Percentiles rank a stretch among this genome's conserved stretches.
phyloP scores from a whole-genome alignment of 768 basidiomycete species.

The Coprinopsis sp. region DNA sequence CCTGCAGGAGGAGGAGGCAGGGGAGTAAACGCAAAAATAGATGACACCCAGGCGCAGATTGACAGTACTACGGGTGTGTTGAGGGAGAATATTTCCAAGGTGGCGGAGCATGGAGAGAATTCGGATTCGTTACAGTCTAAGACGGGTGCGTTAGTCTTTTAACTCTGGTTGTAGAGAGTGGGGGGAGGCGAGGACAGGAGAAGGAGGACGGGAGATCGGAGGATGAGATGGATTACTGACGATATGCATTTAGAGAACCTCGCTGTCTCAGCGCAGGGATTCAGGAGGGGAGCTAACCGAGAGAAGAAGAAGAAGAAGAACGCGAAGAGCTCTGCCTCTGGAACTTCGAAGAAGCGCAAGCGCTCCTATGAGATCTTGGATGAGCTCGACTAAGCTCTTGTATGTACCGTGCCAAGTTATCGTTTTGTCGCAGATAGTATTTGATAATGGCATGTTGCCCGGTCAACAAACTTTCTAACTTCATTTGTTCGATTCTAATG shows the following conservation, averaged over 20 bases:
- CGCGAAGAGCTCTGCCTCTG: slow-evolving; percentile 4
- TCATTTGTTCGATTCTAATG: too few relatives aligned
- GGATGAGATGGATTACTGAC: neutral
- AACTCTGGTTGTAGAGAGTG: neutral
- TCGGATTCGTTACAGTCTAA: slow-evolving; percentile 95
- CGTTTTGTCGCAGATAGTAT: neutral
- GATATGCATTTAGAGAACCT: slow-evolving; percentile 71
- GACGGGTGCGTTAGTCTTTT: slow-evolving; percentile 69
- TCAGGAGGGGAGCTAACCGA: slow-evolving; percentile 93
- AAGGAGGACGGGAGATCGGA: too few relatives aligned
- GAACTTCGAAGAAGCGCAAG: slow-evolving; percentile 13
- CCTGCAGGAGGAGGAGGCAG: slow-evolving; percentile 42
- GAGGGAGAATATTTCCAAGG: slow-evolving; percentile 96
- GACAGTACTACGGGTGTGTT: slow-evolving; percentile 97
- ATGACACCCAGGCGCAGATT: slow-evolving; percentile 94
- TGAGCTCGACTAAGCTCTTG: slow-evolving; percentile 15
- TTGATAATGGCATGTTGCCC: neutral
- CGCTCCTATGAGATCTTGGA: slow-evolving; percentile 11
- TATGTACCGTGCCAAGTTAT: neutral
- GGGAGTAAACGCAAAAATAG: slow-evolving; percentile 85
- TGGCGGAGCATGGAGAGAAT: slow-evolving; percentile 91
- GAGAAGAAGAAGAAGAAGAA: slow-evolving; percentile 78
- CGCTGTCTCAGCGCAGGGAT: slow-evolving; percentile 97
- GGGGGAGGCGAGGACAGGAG: too few relatives aligned
- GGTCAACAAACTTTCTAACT: too few relatives aligned